Evolutionary conservation across 2,329 filamentous ascomycete species (phyloP), one percentile per base, ranked within the genome.

Genomic region (Sarocladium strictum): DNA sequence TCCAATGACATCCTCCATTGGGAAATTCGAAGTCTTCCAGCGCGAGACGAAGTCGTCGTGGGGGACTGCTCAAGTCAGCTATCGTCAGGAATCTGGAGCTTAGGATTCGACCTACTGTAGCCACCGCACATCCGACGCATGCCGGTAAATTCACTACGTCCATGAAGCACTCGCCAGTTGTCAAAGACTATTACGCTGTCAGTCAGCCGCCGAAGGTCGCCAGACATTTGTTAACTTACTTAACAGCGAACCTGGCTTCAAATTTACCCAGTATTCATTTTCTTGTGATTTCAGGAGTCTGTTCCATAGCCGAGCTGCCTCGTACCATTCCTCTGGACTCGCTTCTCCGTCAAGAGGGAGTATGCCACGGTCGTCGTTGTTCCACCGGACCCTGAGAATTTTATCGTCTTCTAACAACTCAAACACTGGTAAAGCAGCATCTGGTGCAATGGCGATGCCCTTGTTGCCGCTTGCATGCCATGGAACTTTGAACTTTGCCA

Each of bases 131-230:
- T 89, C 60, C 92, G 84, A 60, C 94, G 78, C 65, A 87, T 84
- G 1, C 94, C 94, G 5, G 85, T 87, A 64, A 97, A 99, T 0
- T 82, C 82, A 53, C 85, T 85, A 62, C 94, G 78, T 1, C 93
- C 94, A 69, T 99, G 94, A 61, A 97, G 73, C 32, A 97, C 87
- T 56, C 94, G 81, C 91, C 93, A 97, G 65, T 99, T 97, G 67
- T 99, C 90, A 68, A 99, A 97, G 47, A 97, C 88, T 89, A 61
- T 21, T 2, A 17, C 32, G 19, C 26, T 2, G 37, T 65, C n/a
- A 69, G 47, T 19, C 5, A 35, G 15, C 10, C 17, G 23, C 33
- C 6, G 47, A n/a, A 29, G 17, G 43, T 21, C 15, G 6, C 12
- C 3, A 7, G 17, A 3, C n/a, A 3, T 19, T 17, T 4, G 21